Evolutionary conservation across 148 eudicot species (phyloP).

Genomic region (Chenopodium formosanum): DNA sequence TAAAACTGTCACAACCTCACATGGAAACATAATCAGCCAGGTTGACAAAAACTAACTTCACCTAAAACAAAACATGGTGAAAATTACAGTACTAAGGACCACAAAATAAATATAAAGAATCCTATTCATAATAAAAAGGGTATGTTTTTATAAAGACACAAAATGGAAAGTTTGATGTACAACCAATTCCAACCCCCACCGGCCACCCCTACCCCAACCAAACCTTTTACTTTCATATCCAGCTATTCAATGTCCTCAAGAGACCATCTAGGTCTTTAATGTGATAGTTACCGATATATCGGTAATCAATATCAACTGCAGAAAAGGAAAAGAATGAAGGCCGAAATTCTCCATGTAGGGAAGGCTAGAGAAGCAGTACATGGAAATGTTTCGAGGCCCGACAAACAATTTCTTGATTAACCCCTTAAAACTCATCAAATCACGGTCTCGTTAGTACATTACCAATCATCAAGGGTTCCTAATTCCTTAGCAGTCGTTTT

Average conservation of each 20-base stretch:
- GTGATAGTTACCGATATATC: background rate
- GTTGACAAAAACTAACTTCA: slow-evolving; percentile 19
- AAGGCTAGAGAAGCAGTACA: background rate
- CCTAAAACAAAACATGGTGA: background rate
- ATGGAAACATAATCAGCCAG: slow-evolving; percentile 15
- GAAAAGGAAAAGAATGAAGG: background rate
- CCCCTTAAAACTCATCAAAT: background rate
- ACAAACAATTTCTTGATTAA: background rate
- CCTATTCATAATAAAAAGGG: background rate
- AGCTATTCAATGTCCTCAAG: slow-evolving; percentile 10
- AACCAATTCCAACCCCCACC: slow-evolving; percentile 8
- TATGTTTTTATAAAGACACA: slow-evolving; percentile 3
- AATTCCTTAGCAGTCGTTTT: background rate
- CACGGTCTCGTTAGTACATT: background rate
- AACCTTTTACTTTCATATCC: slow-evolving; percentile 14
- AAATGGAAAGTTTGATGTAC: slow-evolving; percentile 3
- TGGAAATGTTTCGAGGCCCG: background rate
- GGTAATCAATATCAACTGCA: slow-evolving; percentile 4
- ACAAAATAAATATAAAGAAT: background rate
- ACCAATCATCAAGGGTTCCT: background rate
- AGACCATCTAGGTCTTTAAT: background rate
- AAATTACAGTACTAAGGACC: background rate
- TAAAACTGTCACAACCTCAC: background rate
- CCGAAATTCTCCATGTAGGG: slow-evolving; percentile 8
- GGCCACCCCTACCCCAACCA: background rate